A percentile compares a stretch with the other conserved stretches of the same genome.
phyloP scores from a whole-genome alignment of 192 early-diverging fungal species.

The Backusella macrospora region DNA sequence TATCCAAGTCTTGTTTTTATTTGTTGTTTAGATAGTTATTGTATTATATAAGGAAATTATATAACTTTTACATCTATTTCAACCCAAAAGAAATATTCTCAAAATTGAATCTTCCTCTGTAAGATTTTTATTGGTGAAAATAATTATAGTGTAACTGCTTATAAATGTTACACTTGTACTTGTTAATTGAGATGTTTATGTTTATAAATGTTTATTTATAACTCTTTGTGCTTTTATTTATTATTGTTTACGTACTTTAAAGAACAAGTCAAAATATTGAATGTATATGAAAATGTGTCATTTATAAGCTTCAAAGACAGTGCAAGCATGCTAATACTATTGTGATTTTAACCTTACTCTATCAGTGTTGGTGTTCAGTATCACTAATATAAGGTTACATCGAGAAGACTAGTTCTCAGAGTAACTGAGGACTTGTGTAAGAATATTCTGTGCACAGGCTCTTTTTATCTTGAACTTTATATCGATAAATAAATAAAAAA shows the following conservation, averaged over 20 bases:
- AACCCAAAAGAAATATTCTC: too few relatives aligned
- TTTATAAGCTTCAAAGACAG: background rate
- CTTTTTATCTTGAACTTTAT: background rate
- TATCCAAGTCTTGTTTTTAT: too few relatives aligned
- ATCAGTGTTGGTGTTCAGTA: conserved; percentile 1
- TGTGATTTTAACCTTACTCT: background rate
- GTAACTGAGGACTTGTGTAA: background rate
- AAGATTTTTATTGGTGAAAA: background rate
- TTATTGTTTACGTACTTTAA: background rate
- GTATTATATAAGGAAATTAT: too few relatives aligned
- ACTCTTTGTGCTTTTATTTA: background rate
- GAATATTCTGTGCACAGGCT: background rate
- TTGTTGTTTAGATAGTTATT: too few relatives aligned
- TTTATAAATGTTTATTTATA: background rate
- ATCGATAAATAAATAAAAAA: background rate
- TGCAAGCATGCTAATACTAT: background rate
- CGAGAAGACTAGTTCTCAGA: background rate
- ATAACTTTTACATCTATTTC: too few relatives aligned
- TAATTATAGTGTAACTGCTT: background rate
- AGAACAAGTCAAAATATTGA: background rate
- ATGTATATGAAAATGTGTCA: background rate
- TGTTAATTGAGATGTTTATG: background rate
- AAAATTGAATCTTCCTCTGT: background rate
- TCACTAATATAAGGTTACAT: background rate
- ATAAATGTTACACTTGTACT: background rate